These are phyloP conservation scores for Colletotrichum lindemuthianum DNA, from an alignment of 2,329 filamentous ascomycete species.

Conservation along the genomic window DNA sequence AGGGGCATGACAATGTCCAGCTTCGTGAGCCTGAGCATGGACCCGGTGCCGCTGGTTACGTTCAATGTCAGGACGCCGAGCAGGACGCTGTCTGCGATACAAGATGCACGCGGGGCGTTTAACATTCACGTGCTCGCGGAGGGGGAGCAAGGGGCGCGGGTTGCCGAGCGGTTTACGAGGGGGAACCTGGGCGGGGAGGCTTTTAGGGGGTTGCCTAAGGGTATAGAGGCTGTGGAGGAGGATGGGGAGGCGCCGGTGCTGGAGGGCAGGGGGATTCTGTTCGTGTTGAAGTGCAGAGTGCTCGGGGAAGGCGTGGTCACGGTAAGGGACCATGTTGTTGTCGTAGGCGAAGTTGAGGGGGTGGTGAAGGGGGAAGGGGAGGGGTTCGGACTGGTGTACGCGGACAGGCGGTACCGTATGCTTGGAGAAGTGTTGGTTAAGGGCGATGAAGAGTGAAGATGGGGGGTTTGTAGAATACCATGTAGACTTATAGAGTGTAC, in stretches of 20 bases:
- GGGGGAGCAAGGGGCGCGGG: conserved; percentile 55
- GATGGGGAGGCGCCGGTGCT: conserved; percentile 52
- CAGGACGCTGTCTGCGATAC: conserved; percentile 63
- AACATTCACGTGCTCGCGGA: conserved; percentile 66
- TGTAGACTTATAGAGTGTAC: conserved; percentile 27
- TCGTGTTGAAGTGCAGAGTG: conserved; percentile 56
- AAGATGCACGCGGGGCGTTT: conserved; percentile 53
- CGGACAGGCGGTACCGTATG: conserved; percentile 59
- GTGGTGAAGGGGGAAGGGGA: conserved; percentile 47
- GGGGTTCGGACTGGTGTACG: conserved; percentile 60
- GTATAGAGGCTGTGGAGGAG: conserved; percentile 35
- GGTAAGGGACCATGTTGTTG: conserved; percentile 63
- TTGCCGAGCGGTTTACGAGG: conserved; percentile 63
- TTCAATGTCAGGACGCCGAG: conserved; percentile 69
- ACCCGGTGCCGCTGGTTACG: conserved; percentile 61
- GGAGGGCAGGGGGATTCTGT: conserved; percentile 62
- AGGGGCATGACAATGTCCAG: conserved; percentile 70
- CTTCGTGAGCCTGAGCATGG: conserved; percentile 64
- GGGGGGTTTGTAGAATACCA: conserved; percentile 7
- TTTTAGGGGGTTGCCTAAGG: conserved; percentile 48
- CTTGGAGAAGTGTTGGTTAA: conserved; percentile 49
- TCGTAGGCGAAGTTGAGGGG: conserved; percentile 61
- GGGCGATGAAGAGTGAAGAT: conserved; percentile 10
- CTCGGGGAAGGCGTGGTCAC: conserved; percentile 56
- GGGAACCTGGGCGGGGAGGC: conserved; percentile 54